These are phyloP conservation scores for Pseudozyma flocculosa DNA, from an alignment of 1,284 basidiomycete genomes.

Conservation along the genomic window DNA sequence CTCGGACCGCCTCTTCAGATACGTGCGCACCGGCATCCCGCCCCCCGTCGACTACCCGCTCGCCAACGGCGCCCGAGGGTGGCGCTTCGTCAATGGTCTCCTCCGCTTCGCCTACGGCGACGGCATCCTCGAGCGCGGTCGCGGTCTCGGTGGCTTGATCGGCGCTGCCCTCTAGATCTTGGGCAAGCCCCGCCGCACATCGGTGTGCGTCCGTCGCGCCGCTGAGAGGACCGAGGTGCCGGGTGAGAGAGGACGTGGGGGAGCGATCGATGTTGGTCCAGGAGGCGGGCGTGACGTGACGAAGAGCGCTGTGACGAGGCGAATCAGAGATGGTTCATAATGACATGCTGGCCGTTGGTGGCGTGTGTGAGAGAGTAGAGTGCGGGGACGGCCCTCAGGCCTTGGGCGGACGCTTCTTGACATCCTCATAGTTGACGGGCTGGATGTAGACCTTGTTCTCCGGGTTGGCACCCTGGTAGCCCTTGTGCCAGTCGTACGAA, in stretches of 20 bases:
- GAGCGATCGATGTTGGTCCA: too few relatives aligned
- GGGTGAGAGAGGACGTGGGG: too few relatives aligned
- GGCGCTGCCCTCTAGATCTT: conserved; percentile 5
- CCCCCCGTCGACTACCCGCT: conserved; percentile 58
- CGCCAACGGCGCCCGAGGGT: conserved; percentile 7
- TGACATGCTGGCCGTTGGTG: too few relatives aligned
- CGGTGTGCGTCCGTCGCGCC: too few relatives aligned
- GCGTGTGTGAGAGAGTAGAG: not conserved
- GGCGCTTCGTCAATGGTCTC: conserved; percentile 23
- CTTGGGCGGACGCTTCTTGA: conserved; percentile 50
- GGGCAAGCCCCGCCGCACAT: too few relatives aligned
- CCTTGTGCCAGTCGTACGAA: conserved; percentile 57
- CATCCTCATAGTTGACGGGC: conserved; percentile 48
- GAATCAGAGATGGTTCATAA: too few relatives aligned
- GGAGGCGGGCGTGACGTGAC: too few relatives aligned
- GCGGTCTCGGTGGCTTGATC: conserved; percentile 13
- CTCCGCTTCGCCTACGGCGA: conserved; percentile 20
- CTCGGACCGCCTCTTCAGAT: conserved; percentile 77
- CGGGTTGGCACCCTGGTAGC: conserved; percentile 41
- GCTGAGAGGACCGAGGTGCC: too few relatives aligned
- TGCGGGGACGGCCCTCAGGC: conserved; percentile 6
- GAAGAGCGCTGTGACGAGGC: too few relatives aligned
- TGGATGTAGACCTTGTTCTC: conserved; percentile 50
- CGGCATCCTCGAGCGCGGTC: not conserved
- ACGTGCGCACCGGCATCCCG: conserved; percentile 82